These are phyloP conservation scores for Flaveria robusta DNA, from an alignment of 129 eudicot species.

Conservation along the genomic window DNA sequence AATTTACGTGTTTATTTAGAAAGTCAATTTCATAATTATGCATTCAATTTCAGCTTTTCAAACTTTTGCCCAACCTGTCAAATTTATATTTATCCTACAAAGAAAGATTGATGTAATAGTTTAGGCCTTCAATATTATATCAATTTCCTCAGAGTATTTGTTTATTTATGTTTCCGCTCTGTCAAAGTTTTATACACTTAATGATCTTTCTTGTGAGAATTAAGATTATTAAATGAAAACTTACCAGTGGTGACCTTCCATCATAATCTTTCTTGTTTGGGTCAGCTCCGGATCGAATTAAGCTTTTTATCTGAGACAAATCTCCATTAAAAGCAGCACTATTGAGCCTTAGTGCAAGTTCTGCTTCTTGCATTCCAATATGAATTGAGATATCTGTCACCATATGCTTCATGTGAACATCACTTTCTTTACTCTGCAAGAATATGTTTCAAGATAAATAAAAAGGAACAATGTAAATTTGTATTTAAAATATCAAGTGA, in stretches of 20 bases:
- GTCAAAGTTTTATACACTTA: background rate
- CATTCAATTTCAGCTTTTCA: too few species aligned
- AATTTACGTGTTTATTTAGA: too few species aligned
- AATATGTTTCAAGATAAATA: conserved; percentile 18
- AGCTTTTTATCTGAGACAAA: conserved; percentile 66
- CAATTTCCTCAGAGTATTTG: too few species aligned
- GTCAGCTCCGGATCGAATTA: conserved; percentile 92
- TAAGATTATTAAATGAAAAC: background rate
- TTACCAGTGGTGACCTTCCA: conserved; percentile 93
- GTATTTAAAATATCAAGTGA: background rate
- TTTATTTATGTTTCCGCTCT: background rate
- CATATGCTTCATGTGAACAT: conserved; percentile 61
- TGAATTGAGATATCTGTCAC: conserved; percentile 79
- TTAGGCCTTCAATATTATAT: too few species aligned
- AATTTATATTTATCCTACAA: too few species aligned
- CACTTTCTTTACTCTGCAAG: conserved; percentile 66
- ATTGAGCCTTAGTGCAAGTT: conserved; percentile 82
- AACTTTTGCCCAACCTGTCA: background rate
- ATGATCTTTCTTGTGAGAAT: background rate
- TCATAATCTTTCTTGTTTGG: conserved; percentile 86
- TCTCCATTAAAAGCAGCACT: conserved; percentile 88
- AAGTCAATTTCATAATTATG: too few species aligned
- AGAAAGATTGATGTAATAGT: too few species aligned
- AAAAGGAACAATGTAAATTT: background rate
- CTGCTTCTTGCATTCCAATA: conserved; percentile 81